A percentile compares a stretch with the other conserved stretches of the same genome.
phyloP scores from a whole-genome alignment of 1,284 basidiomycete species.

The Exsudoporus floridanus region DNA sequence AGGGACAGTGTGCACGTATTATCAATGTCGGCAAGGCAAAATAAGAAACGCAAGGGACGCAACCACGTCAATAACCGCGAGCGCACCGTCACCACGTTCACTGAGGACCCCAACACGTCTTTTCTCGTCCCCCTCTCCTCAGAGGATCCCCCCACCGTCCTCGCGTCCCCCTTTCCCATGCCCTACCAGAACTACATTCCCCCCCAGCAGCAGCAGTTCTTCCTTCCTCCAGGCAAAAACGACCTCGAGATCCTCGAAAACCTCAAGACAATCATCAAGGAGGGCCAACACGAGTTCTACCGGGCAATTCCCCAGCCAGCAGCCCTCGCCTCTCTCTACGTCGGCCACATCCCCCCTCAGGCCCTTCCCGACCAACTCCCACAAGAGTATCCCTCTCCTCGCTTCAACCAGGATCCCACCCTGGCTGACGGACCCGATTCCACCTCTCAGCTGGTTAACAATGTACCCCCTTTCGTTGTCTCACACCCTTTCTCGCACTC shows the following conservation, averaged over 20 bases:
- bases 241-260: constrained; percentile 71
- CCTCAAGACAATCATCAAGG: constrained; percentile 68
- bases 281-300: constrained; percentile 67
- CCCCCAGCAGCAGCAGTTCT: constrained; percentile 30
- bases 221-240: constrained; percentile 46
- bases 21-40: constrained; percentile 58
- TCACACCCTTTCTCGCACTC: background rate
- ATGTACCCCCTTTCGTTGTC: constrained; percentile 28
- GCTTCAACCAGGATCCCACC: constrained; percentile 4
- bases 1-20: background rate
- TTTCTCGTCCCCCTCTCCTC: constrained; percentile 47
- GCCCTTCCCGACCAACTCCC: constrained; percentile 43
- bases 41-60: constrained; percentile 59
- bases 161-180: constrained; percentile 35
- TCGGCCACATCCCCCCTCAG: constrained; percentile 41
- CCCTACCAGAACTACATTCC: constrained; percentile 32
- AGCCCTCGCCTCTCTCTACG: constrained; percentile 59
- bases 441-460: constrained; percentile 18
- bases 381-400: constrained; percentile 16
- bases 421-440: constrained; percentile 9
- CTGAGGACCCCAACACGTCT: constrained; percentile 51
- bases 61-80: constrained; percentile 53
- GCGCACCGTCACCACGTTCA: constrained; percentile 63
- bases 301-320: constrained; percentile 62
- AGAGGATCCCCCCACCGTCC: constrained; percentile 44